A percentile compares a stretch with the other conserved stretches of the same genome.
Evolutionary conservation across 495 filamentous ascomycete genomes (phyloP).

Genomic region (Penicillium macrosclerotiorum): DNA sequence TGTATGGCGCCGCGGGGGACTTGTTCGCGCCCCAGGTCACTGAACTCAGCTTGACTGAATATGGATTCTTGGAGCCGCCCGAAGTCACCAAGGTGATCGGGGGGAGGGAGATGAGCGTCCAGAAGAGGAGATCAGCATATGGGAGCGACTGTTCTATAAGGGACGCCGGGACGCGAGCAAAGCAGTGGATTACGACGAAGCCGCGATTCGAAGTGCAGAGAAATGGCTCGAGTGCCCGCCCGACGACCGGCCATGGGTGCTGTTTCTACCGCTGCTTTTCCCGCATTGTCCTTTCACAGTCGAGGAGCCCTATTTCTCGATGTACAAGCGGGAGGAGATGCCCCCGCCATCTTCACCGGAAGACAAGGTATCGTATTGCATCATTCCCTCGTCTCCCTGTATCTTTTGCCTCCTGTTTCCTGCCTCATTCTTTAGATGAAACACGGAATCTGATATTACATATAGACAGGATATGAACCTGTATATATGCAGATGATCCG

Average conservation of each 20-base stretch:
- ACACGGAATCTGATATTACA: not conserved
- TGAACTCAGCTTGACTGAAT: conserved; percentile 24
- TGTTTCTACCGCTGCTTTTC: conserved; percentile 27
- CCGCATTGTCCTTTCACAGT: conserved; percentile 31
- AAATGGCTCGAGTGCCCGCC: conserved; percentile 26
- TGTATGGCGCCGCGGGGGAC: conserved; percentile 25
- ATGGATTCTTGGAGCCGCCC: conserved; percentile 27
- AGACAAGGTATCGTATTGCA: conserved; percentile 6
- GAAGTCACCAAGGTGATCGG: conserved; percentile 21
- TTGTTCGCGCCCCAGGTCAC: conserved; percentile 26
- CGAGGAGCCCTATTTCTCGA: conserved; percentile 27
- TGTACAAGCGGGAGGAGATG: conserved; percentile 20
- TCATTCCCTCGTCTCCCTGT: too few relatives aligned
- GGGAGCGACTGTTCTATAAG: conserved; percentile 21
- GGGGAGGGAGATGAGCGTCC: not conserved
- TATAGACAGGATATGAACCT: conserved; percentile 21
- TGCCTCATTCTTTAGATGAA: not conserved
- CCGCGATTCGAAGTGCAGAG: conserved; percentile 19
- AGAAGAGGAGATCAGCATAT: conserved; percentile 15
- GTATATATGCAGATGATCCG: conserved; percentile 23
- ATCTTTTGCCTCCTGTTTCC: too few relatives aligned
- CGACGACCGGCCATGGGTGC: conserved; percentile 23
- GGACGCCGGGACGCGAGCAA: conserved; percentile 16
- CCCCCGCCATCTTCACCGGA: conserved; percentile 7
- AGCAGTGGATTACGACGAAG: conserved; percentile 26